A percentile compares a stretch with the other conserved stretches of the same genome.
Evolutionary conservation across 805 yeast genomes (phyloP).

Genomic region (Yarrowia alimentaria): DNA sequence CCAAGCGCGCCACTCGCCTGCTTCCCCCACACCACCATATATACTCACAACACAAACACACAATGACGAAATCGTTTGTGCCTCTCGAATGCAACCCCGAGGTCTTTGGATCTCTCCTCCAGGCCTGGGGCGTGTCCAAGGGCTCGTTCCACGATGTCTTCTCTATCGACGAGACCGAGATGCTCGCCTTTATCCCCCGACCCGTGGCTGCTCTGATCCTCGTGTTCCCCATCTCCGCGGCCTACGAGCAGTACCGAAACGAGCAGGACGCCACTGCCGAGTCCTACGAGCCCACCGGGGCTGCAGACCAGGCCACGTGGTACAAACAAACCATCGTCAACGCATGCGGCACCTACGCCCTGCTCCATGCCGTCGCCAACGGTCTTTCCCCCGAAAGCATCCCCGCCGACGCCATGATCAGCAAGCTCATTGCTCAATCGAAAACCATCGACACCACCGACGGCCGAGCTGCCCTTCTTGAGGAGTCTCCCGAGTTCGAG

Average conservation of each 20-base stretch:
- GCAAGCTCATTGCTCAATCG: slow-evolving; percentile 37
- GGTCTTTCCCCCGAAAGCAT: slow-evolving; percentile 38
- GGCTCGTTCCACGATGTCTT: slow-evolving; percentile 73
- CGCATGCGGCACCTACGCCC: slow-evolving; percentile 90
- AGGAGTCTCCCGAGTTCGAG: slow-evolving; percentile 44
- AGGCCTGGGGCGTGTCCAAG: slow-evolving; percentile 62
- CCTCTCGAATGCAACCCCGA: slow-evolving; percentile 92
- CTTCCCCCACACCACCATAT: too few relatives aligned
- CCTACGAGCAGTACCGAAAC: slow-evolving; percentile 54
- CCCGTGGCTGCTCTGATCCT: slow-evolving; percentile 76
- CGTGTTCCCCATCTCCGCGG: slow-evolving; percentile 72
- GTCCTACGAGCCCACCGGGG: slow-evolving; percentile 37
- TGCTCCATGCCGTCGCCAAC: slow-evolving; percentile 61
- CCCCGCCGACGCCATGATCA: slow-evolving; percentile 37
- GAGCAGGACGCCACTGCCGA: slow-evolving; percentile 43
- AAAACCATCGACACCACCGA: slow-evolving; percentile 34
- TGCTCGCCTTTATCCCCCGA: slow-evolving; percentile 74
- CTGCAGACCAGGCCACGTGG: slow-evolving; percentile 55
- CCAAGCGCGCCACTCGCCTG: too few relatives aligned
- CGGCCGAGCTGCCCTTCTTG: slow-evolving; percentile 48
- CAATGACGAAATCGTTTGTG: slow-evolving; percentile 44
- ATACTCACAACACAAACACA: neutral
- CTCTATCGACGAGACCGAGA: slow-evolving; percentile 80
- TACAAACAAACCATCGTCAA: slow-evolving; percentile 78
- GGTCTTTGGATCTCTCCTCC: slow-evolving; percentile 69